phyloP scores from a whole-genome alignment of 768 basidiomycete species.

The Termitomyces sp. region DNA sequence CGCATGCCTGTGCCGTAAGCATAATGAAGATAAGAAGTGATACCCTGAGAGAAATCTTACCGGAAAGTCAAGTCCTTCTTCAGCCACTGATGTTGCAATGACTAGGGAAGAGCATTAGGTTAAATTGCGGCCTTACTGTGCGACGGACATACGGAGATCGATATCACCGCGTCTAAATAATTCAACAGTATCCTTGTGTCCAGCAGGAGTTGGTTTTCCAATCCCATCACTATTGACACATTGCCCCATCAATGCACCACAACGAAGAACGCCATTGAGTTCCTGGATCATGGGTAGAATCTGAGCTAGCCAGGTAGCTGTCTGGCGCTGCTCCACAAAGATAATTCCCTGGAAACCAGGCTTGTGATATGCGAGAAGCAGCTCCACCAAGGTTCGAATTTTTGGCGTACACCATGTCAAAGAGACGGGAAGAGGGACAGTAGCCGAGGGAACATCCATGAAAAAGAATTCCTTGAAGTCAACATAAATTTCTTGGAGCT shows the following conservation, averaged over 20 bases:
- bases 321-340: conserved; percentile 83
- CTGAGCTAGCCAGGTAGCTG: conserved; percentile 64
- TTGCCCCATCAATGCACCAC: conserved; percentile 69
- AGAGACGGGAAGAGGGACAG: conserved; percentile 35
- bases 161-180: conserved; percentile 60
- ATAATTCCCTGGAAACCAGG: conserved; percentile 73
- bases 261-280: conserved; percentile 49
- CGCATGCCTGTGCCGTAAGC: conserved; percentile 60
- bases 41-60: conserved; percentile 25
- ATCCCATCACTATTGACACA: conserved; percentile 42
- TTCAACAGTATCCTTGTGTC: conserved; percentile 55
- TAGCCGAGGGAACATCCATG: conserved; percentile 19
- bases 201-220: conserved; percentile 32
- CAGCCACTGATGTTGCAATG: conserved; percentile 82
- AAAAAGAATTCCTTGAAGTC: conserved; percentile 46
- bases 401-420: conserved; percentile 75
- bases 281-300: conserved; percentile 57
- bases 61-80: conserved; percentile 90
- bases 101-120: conserved; percentile 32
- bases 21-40: not conserved
- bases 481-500: conserved; percentile 32
- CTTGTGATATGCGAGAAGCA: conserved; percentile 51
- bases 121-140: not conserved
- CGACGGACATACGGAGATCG: conserved; percentile 54
- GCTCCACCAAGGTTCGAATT: conserved; percentile 53